phyloP scores from a whole-genome alignment of 2,329 filamentous ascomycete genomes.

The Monilinia laxa region DNA sequence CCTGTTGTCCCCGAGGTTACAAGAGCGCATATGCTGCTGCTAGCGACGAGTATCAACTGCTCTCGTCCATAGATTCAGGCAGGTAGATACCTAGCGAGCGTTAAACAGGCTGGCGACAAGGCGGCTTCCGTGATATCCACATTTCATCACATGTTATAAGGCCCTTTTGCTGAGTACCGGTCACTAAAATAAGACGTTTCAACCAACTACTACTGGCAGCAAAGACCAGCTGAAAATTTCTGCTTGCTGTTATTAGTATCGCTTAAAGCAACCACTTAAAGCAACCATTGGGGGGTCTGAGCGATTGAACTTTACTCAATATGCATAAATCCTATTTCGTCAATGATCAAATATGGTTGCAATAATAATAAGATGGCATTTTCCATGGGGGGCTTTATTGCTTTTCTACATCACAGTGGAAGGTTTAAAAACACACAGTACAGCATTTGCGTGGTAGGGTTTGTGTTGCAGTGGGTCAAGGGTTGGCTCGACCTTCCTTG shows the following conservation, averaged over 20 bases:
- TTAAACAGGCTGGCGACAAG: background rate
- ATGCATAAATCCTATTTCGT: background rate
- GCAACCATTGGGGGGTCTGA: background rate
- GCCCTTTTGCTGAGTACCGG: background rate
- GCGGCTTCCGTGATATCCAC: conserved; percentile 8
- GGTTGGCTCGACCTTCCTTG: background rate
- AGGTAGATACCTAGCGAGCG: background rate
- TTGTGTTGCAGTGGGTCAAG: background rate
- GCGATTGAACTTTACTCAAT: background rate
- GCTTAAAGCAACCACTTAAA: background rate
- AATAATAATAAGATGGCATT: background rate
- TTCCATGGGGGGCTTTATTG: too few species aligned
- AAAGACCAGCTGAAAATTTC: background rate
- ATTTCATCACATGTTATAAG: background rate
- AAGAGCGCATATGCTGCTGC: background rate
- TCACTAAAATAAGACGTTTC: background rate
- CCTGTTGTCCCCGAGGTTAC: background rate
- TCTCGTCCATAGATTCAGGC: background rate
- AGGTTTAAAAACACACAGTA: background rate
- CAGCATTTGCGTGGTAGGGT: background rate
- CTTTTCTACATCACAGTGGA: background rate
- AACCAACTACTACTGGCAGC: background rate
- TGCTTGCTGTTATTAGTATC: background rate
- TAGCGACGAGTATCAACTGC: background rate
- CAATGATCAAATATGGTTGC: background rate